Evolutionary conservation across 192 early-diverging fungal species (phyloP).

Genomic region (Gonapodya prolifera): DNA sequence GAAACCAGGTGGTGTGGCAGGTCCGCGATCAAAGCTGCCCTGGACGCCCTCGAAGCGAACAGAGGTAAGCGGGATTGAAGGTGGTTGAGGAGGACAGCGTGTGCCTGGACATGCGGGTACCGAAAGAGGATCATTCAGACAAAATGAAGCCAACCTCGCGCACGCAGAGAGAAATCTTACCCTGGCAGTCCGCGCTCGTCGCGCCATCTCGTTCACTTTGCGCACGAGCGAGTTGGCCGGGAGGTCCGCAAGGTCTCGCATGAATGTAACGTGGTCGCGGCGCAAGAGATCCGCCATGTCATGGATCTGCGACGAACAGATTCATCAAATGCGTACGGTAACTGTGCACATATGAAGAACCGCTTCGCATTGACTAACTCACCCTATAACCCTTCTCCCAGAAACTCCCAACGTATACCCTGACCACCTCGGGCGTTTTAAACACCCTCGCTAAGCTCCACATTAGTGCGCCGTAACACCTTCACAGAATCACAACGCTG

Average conservation of each 20-base stretch:
- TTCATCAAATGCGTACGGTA: too few species aligned
- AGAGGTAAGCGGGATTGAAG: slow-evolving; percentile 75
- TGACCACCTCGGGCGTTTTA: slow-evolving; percentile 74
- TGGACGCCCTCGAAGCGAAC: slow-evolving; percentile 67
- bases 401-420: slow-evolving; percentile 73
- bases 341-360: neutral
- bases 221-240: slow-evolving; percentile 71
- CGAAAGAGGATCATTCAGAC: neutral
- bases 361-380: slow-evolving; percentile 28
- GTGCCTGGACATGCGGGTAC: slow-evolving; percentile 32
- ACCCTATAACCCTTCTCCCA: slow-evolving; percentile 60
- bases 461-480: slow-evolving; percentile 78
- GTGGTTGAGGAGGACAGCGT: slow-evolving; percentile 73
- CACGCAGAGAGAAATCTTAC: slow-evolving; percentile 12
- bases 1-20: slow-evolving; percentile 64
- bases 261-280: slow-evolving; percentile 63
- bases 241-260: slow-evolving; percentile 57
- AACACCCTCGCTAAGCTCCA: slow-evolving; percentile 83
- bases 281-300: slow-evolving; percentile 57
- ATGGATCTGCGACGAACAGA: neutral
- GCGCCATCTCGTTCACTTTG: slow-evolving; percentile 85
- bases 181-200: slow-evolving; percentile 60
- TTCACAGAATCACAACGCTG: neutral
- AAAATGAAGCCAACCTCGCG: neutral
- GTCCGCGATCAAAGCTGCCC: slow-evolving; percentile 54